Conservation (phyloP, 2,329 filamentous ascomycete genomes). For the Penicillium sp. region DNA sequence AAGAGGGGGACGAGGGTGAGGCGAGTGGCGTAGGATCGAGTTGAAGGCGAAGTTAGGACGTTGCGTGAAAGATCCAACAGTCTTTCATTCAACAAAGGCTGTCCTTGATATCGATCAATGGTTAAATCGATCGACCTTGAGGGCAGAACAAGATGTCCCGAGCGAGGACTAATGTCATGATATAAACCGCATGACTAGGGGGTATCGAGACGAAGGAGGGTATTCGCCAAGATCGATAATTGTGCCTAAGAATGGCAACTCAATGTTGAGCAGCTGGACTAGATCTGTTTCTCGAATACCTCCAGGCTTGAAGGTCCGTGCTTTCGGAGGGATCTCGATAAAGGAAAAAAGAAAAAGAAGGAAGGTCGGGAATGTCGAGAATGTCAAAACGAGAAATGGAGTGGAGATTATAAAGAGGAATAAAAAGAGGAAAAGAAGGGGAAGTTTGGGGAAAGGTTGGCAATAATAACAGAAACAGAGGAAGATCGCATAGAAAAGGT, state of each 20-base stretch:
- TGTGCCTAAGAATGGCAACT: constrained; percentile 14
- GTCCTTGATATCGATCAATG: constrained; percentile 30
- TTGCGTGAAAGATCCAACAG: constrained; percentile 11
- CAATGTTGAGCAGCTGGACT: constrained; percentile 12
- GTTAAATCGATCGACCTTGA: constrained; percentile 28
- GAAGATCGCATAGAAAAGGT: constrained; percentile 7
- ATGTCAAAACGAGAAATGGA: not conserved
- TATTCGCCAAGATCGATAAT: constrained; percentile 22
- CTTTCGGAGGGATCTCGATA: constrained; percentile 1
- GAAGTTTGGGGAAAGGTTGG: constrained; percentile 1
- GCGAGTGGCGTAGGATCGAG: constrained; percentile 17
- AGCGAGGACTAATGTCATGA: constrained; percentile 44
- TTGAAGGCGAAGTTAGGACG: constrained; percentile 10
- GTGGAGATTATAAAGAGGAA: constrained; percentile 8
- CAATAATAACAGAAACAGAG: constrained; percentile 1
- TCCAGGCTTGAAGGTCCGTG: constrained; percentile 12
- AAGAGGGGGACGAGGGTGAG: not conserved
- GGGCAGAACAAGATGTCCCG: constrained; percentile 33
- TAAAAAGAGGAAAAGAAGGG: constrained; percentile 9
- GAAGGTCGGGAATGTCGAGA: constrained; percentile 5
- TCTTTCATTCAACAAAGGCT: constrained; percentile 23
- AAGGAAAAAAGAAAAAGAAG: not conserved
- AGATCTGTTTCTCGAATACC: constrained; percentile 15
- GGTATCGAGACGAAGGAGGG: constrained; percentile 10
- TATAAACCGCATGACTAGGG: constrained; percentile 38